Base-by-base conservation (phyloP, 306 rosid genomes). In the Fagus crenata region DNA sequence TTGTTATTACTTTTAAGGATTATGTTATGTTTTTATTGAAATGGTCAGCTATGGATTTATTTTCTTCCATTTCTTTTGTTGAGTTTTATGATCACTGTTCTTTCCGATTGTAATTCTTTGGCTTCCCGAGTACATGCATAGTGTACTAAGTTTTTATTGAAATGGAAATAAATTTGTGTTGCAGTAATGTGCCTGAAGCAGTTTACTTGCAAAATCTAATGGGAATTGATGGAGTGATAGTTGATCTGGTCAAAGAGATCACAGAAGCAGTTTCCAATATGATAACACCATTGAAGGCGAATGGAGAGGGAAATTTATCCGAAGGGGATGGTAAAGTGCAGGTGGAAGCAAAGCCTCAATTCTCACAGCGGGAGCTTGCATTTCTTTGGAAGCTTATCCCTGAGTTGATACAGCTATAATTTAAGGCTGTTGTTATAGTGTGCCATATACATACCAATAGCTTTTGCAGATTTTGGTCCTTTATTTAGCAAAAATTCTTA, bases 161-260 rank as follows among this genome's bases (percentile, higher is more conserved):
- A 14, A 35, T 63, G 42, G 68, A 63, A 67, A 14, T 35, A 15
- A 36, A 4, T 67, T 7, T 67, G 28, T 39, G 58, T 74, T 75
- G 80, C 91, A 92, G 98, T 75, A 96, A 96, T 74, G 93, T 96
- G 75, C 77, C 96, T 7, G 98, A 96, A 74, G 98, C 96, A 4
- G 97, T 96, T 1, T 89, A 92, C 85, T 63, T 92, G 91, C 98
- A 96, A 83, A 86, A 96, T 78, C 56, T 96, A 35, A 96, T 96
- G 98, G 98, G 99, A 63, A 78, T 92, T 1, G 92, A 92, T 67
- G 99, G 98, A 76, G 98, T 92, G 49, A 91, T 96, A 14, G 97
- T 92, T 43, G 98, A 96, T 87, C 78, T 88, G 31, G 98, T 96
- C 9, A 60, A 83, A 79, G 98, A 91, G 86, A 96, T 92, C 41